Percentiles rank a stretch among this genome's conserved stretches.
Conservation (phyloP, 768 basidiomycete species). For the Botryobasidium botryosum region DNA sequence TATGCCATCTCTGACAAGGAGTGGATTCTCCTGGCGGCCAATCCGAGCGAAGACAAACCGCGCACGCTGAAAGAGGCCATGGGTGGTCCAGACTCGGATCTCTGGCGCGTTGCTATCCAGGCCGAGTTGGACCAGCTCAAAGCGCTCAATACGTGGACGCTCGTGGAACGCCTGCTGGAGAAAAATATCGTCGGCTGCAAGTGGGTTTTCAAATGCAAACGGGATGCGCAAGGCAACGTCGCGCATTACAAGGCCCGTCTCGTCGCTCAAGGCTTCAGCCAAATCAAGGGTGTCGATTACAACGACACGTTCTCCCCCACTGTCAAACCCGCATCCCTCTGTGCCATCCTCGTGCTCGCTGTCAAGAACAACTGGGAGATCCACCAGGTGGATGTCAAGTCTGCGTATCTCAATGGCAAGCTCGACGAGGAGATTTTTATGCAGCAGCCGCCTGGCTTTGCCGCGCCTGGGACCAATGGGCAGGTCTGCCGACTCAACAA, state of each 20-base stretch:
- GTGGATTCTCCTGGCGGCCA: no score
- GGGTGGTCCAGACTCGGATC: not conserved
- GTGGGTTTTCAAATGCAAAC: constrained; percentile 30
- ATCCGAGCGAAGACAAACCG: no score
- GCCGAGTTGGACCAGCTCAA: constrained; percentile 1
- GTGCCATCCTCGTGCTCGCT: constrained; percentile 23
- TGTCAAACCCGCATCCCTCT: constrained; percentile 15
- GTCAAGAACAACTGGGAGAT: constrained; percentile 22
- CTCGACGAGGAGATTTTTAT: constrained; percentile 18
- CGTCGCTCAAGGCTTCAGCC: constrained; percentile 26
- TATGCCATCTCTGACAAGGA: no score
- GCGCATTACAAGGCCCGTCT: constrained; percentile 25
- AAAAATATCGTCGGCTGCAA: constrained; percentile 20
- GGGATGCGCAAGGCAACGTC: constrained; percentile 22
- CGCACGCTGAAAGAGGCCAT: constrained; percentile 3
- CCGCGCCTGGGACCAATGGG: not conserved
- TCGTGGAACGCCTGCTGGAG: constrained; percentile 15
- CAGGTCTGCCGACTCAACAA: constrained; percentile 16
- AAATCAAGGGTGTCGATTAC: constrained; percentile 25
- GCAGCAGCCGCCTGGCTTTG: constrained; percentile 8
- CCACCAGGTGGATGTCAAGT: constrained; percentile 27
- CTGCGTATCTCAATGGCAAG: constrained; percentile 26
- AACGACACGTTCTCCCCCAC: not conserved
- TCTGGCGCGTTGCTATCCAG: not conserved
- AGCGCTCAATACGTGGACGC: constrained; percentile 17